Percentiles rank a stretch among this genome's conserved stretches.
These are phyloP conservation scores for Pouteria glomerata DNA, from an alignment of 148 eudicot genomes.

Conservation along the genomic window DNA sequence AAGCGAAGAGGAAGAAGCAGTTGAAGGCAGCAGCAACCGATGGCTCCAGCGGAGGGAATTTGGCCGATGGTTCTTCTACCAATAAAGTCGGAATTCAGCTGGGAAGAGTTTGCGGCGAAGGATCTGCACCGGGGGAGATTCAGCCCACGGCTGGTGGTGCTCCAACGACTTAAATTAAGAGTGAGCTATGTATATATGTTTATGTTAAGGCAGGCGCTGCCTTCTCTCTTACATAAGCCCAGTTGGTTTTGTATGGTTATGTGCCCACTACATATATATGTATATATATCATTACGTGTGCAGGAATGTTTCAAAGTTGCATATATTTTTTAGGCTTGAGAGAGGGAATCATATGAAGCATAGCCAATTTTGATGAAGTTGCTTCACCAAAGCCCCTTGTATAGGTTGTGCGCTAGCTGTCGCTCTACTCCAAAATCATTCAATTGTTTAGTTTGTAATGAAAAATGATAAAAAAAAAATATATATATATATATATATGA, in stretches of 20 bases:
- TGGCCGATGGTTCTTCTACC: constrained; percentile 15
- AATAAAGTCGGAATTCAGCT: constrained; percentile 15
- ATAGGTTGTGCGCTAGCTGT: too few species aligned
- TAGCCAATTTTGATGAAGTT: too few species aligned
- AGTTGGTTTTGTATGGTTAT: not conserved
- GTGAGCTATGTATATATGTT: not conserved
- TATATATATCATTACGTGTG: too few species aligned
- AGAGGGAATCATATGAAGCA: too few species aligned
- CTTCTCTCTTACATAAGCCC: not conserved
- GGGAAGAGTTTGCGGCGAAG: not conserved
- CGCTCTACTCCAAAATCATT: too few species aligned
- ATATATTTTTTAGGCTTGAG: too few species aligned
- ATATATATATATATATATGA: too few species aligned
- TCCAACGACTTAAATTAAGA: not conserved
- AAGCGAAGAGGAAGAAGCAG: constrained; percentile 52
- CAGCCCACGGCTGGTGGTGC: not conserved
- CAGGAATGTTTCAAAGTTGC: too few species aligned
- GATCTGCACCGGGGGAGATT: constrained; percentile 9
- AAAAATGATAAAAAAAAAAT: too few species aligned
- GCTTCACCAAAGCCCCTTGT: too few species aligned
- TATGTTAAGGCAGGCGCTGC: not conserved
- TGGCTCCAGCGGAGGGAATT: constrained; percentile 16
- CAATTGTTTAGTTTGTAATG: too few species aligned
- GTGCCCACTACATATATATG: not conserved
- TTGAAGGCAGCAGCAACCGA: constrained; percentile 23